These are phyloP conservation scores for Xanthoconium purpureum DNA, from an alignment of 768 basidiomycete species.

Conservation along the genomic window DNA sequence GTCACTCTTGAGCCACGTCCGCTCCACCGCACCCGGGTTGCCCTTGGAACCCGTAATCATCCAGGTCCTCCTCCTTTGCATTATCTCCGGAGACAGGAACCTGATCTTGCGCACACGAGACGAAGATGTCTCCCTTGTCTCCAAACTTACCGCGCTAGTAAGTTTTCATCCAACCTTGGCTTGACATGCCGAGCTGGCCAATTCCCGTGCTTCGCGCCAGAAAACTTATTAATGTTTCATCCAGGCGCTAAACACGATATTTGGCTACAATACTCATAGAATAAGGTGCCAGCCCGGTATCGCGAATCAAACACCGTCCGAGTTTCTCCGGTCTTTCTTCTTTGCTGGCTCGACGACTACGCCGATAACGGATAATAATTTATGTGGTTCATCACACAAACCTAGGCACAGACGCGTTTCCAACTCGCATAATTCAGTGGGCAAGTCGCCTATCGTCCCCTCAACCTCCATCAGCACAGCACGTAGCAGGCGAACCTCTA, in stretches of 20 bases:
- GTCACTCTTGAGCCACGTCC: conserved; percentile 46
- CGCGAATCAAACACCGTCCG: conserved; percentile 18
- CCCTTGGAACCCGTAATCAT: conserved; percentile 63
- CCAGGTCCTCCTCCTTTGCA: conserved; percentile 62
- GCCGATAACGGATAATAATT: conserved; percentile 15
- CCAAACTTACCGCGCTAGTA: conserved; percentile 58
- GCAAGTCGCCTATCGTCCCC: conserved; percentile 16
- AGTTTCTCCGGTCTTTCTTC: conserved; percentile 40
- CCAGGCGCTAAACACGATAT: conserved; percentile 58
- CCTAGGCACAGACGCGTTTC: conserved; percentile 19
- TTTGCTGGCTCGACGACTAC: conserved; percentile 23
- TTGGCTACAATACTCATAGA: conserved; percentile 58
- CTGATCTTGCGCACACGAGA: conserved; percentile 62
- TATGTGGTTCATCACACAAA: conserved; percentile 9
- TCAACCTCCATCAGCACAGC: conserved; percentile 20
- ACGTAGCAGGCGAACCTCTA: conserved; percentile 26
- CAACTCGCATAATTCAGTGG: conserved; percentile 18
- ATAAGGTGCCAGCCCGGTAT: conserved; percentile 42
- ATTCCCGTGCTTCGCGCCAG: conserved; percentile 3
- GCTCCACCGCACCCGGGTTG: conserved; percentile 41
- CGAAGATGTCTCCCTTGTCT: conserved; percentile 60
- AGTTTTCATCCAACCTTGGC: conserved; percentile 1
- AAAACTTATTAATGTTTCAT: conserved; percentile 9
- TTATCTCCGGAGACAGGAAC: conserved; percentile 60
- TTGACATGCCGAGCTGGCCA: conserved; percentile 3